These are phyloP conservation scores for Neonectria punicea DNA, from an alignment of 2,329 filamentous ascomycete species.

Conservation along the genomic window DNA sequence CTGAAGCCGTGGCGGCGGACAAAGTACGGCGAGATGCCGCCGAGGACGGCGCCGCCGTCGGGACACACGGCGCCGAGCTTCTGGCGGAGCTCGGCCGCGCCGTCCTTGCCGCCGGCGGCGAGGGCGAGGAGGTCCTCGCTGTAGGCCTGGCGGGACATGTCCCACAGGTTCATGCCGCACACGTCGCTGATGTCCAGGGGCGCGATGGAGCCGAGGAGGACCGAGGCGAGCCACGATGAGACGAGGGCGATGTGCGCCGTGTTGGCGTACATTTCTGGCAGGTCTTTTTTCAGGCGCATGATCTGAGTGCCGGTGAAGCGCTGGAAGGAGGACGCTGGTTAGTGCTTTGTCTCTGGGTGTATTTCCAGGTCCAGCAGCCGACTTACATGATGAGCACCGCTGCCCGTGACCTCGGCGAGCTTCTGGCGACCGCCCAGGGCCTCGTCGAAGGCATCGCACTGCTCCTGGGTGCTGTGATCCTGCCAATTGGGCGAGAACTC, in stretches of 20 bases:
- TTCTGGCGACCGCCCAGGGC: constrained; percentile 72
- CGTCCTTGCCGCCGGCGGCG: constrained; percentile 73
- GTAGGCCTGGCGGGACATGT: constrained; percentile 80
- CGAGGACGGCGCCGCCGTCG: constrained; percentile 84
- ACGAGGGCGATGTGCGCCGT: constrained; percentile 92
- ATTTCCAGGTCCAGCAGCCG: neutral
- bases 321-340: constrained; percentile 52
- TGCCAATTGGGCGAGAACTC: constrained; percentile 97
- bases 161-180: constrained; percentile 97
- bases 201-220: constrained; percentile 86
- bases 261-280: constrained; percentile 82
- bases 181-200: constrained; percentile 95
- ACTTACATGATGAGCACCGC: constrained; percentile 91
- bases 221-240: constrained; percentile 91
- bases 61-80: constrained; percentile 85
- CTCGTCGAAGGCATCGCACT: constrained; percentile 89
- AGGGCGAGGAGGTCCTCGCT: constrained; percentile 79
- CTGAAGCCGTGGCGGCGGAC: constrained; percentile 81
- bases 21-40: constrained; percentile 82
- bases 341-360: neutral
- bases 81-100: constrained; percentile 70
- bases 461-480: constrained; percentile 90
- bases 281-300: constrained; percentile 82
- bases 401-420: constrained; percentile 85
- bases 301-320: constrained; percentile 99